Base-by-base conservation (phyloP, 768 basidiomycete species). In the Boletellus ananiceps region DNA sequence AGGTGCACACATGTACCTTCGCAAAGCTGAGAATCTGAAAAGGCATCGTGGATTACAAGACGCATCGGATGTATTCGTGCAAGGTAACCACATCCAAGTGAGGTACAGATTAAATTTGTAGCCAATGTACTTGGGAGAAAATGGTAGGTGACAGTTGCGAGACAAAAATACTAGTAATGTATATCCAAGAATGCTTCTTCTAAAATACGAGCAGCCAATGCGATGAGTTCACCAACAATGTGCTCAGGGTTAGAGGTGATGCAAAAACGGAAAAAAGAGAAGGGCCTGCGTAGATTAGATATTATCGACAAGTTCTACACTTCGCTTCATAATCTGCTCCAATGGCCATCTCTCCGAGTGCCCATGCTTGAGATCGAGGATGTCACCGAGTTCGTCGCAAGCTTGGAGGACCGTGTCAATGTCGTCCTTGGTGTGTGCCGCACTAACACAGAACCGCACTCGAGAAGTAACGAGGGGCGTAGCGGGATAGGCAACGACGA, bases 371-470 rank as follows among this genome's bases (percentile, higher is more conserved):
- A 97, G 71, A 69, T 95, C 93, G 55, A 99, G 71, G 23, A 89
- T 64, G 60, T 88, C 86, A 23, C 96, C 96, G 52, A 98, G 74
- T 69, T 96, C 94, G 67, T 96, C 92, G 60, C 86, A 91, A 8
- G 95, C 94, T 37, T 78, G 71, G 41, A 99, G 74, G 25, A 98
- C 71, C 12, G 73, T 71, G 71, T 99, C 96, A 50, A 98, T 82
- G 62, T 99, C 96, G 58, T 93, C 88, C 74, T 99, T 99, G 49
- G 94, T 98, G 75, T 99, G 96, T 41, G 93, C 75, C 11, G 95
- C 88, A 49, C 88, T 92, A 14, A 97, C 77, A 64, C 96, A 98
- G 77, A 98, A 96, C 59, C 96, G 77, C 46, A 93, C 91, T 25
- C 96, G 81, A 38, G 83, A 80, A 9, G 90, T 91, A 53, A 93